Evolutionary conservation across 139 green algal species (phyloP), one percentile per base, ranked within the genome.

Genomic region (Chlamydomonas sphaeroides): DNA sequence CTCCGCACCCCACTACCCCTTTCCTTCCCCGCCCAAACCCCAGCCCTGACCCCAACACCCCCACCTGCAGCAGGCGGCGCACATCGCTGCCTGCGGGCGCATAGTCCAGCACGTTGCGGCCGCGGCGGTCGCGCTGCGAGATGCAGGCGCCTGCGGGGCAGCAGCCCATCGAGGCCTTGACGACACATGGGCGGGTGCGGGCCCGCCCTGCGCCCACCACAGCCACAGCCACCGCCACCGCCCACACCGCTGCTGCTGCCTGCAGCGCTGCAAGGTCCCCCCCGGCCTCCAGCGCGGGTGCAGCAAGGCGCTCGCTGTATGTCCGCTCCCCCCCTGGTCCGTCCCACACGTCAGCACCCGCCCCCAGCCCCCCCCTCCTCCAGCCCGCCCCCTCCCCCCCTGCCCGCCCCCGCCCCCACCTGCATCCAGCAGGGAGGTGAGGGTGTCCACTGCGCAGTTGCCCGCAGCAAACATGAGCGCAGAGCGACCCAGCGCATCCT

Each of bases 401-500:
- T 17, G 28, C 53, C 53, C 15, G 17, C 17, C 53, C 53, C 53
- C 53, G 30, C 71, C 1, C 72, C 5, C 72, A 79, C 72, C 81
- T 10, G 81, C 81, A 36, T 86, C 82, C 57, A 90, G 69, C 41
- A 90, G 59, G 26, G 81, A 28, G 30, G 63, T 11, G 56, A 86
- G 65, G 33, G 89, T 85, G 39, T 39, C 65, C 4, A 23, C 32
- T 0, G 92, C 91, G 49, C 84, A 81, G 85, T 92, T 95, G 79
- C 92, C 92, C 2, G 91, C 93, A 8, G 93, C 92, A 86, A 95
- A 96, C 93, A 96, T 96, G 41, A 96, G 91, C n/a, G 93, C 93
- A 0, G 90, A 93, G 45, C 93, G 83, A 20, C 93, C 88, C 61
- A 96, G 76, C 18, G 93, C 89, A 63, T 96, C 93, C 77, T 70